phyloP scores from a whole-genome alignment of 148 eudicot species.

The Arctostaphylos glauca region DNA sequence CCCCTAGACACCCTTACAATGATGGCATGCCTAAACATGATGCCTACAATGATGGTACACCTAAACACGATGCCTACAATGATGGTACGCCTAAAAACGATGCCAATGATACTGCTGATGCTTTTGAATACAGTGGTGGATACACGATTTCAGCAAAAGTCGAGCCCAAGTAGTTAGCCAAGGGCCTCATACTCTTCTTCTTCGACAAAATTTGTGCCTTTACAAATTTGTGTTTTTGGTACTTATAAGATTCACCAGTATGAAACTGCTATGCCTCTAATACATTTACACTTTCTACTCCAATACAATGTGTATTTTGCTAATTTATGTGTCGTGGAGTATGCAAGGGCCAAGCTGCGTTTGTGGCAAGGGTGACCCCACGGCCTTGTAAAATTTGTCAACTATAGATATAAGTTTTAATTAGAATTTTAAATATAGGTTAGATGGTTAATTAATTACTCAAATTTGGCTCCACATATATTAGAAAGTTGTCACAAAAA shows the following conservation, averaged over 20 bases:
- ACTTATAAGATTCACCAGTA: neutral
- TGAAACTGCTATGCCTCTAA: neutral
- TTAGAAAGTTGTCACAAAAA: too few species aligned
- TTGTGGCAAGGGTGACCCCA: too few species aligned
- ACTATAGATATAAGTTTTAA: too few species aligned
- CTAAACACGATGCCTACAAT: constrained; percentile 27
- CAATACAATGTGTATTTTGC: neutral
- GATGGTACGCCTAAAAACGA: constrained; percentile 29
- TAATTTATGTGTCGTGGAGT: neutral
- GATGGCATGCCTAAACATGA: constrained; percentile 34
- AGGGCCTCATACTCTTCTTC: neutral
- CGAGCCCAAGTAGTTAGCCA: constrained; percentile 55
- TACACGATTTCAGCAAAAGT: constrained; percentile 55
- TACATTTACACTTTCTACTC: neutral
- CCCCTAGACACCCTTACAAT: constrained; percentile 48
- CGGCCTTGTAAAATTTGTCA: too few species aligned
- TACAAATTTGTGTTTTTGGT: neutral
- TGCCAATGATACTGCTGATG: constrained; percentile 44
- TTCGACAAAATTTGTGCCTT: neutral
- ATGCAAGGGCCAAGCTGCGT: too few species aligned
- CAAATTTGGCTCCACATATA: too few species aligned
- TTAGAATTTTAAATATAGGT: too few species aligned
- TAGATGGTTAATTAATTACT: too few species aligned
- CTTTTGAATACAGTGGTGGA: constrained; percentile 80
- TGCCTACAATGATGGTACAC: constrained; percentile 11